phyloP scores from a whole-genome alignment of 495 filamentous ascomycete species.

The Elasticomyces elasticus region DNA sequence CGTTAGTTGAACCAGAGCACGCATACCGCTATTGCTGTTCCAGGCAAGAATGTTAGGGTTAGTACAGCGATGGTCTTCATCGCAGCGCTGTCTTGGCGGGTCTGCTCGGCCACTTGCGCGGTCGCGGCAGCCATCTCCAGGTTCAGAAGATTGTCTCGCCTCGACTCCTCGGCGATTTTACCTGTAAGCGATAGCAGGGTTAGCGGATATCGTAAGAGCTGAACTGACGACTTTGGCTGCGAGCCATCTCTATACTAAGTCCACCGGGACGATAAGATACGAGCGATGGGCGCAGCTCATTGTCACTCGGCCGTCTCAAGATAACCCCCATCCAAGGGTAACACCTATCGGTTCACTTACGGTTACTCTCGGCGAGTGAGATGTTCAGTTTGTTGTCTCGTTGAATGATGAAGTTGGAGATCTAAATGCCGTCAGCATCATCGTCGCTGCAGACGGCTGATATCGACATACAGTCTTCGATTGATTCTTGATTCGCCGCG shows the following conservation, averaged over 20 bases:
- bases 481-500: constrained; percentile 21
- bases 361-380: constrained; percentile 20
- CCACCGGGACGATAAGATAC: no score
- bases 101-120: constrained; percentile 20
- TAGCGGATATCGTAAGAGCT: no score
- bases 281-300: no score
- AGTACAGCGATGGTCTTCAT: constrained; percentile 29
- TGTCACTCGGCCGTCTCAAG: no score
- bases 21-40: constrained; percentile 17
- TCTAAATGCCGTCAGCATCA: constrained; percentile 11
- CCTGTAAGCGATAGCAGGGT: no score
- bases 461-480: constrained; percentile 15
- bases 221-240: no score
- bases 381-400: constrained; percentile 25
- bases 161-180: constrained; percentile 23
- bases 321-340: no score
- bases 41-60: constrained; percentile 24
- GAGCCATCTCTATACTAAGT: no score
- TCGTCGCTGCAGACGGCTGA: not conserved
- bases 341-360: no score
- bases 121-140: constrained; percentile 20
- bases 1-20: not conserved
- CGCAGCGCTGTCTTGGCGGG: constrained; percentile 21
- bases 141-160: constrained; percentile 24
- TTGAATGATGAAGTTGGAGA: constrained; percentile 24